Conservation (phyloP, 208 protist species). For the Herpetomonas samuelpessoai region DNA sequence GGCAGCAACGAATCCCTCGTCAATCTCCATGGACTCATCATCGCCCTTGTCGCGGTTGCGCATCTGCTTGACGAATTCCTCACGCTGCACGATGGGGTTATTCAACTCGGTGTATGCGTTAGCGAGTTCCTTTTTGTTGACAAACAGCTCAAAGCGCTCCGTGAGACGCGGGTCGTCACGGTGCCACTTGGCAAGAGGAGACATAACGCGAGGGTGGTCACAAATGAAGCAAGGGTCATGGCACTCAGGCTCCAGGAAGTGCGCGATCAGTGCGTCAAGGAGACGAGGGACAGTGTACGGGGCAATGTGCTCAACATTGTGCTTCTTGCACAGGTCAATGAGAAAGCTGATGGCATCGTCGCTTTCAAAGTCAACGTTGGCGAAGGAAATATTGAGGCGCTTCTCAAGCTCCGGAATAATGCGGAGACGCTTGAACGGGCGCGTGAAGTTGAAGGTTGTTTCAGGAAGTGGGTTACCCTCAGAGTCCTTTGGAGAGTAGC, state of each 20-base stretch:
- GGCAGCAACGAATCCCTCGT: slow-evolving; percentile 96
- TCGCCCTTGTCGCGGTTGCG: slow-evolving; percentile 94
- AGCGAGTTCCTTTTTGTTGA: slow-evolving; percentile 96
- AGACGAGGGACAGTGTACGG: slow-evolving; percentile 97
- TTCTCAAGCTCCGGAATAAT: slow-evolving; percentile 97
- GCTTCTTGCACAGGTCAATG: slow-evolving; percentile 84
- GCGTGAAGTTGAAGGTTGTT: slow-evolving; percentile 98
- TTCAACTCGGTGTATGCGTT: slow-evolving; percentile 99
- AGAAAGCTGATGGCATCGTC: slow-evolving; percentile 87
- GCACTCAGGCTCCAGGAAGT: slow-evolving; percentile 96
- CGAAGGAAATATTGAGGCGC: slow-evolving; percentile 84
- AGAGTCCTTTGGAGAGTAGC: slow-evolving; percentile 93
- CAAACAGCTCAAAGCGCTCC: slow-evolving; percentile 99
- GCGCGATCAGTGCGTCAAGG: slow-evolving; percentile 97
- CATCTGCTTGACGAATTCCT: slow-evolving; percentile 98
- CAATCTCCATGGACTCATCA: slow-evolving; percentile 97
- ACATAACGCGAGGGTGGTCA: slow-evolving; percentile 99
- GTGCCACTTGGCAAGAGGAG: slow-evolving; percentile 99
- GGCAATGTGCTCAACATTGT: slow-evolving; percentile 90
- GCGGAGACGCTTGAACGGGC: slow-evolving; percentile 96
- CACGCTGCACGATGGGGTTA: slow-evolving; percentile 98
- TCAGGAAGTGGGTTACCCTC: slow-evolving; percentile 72
- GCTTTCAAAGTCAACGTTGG: slow-evolving; percentile 65
- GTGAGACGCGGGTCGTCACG: slow-evolving; percentile 92
- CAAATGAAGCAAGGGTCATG: slow-evolving; percentile 99